These are phyloP conservation scores for Clohesyomyces aquaticus DNA, from an alignment of 495 filamentous ascomycete species.

Conservation along the genomic window DNA sequence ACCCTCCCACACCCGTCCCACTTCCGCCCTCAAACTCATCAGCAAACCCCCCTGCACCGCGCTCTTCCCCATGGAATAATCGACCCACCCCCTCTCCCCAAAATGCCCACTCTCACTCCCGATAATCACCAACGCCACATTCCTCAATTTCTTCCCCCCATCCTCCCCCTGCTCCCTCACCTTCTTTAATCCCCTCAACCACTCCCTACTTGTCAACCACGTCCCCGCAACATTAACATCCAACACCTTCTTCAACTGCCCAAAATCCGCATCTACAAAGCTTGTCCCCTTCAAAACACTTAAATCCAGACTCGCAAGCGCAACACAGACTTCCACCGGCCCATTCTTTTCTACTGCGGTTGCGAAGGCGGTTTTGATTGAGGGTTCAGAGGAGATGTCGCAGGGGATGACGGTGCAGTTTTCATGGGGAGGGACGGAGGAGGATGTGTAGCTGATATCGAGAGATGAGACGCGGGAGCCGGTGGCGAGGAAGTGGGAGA, in stretches of 20 bases:
- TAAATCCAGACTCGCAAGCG: slow-evolving; percentile 50
- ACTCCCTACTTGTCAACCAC: slow-evolving; percentile 49
- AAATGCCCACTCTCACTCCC: slow-evolving; percentile 52
- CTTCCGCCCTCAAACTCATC: slow-evolving; percentile 48
- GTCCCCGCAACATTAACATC: slow-evolving; percentile 52
- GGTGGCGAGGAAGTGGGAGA: slow-evolving; percentile 48
- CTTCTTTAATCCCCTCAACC: slow-evolving; percentile 39
- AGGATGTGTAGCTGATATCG: slow-evolving; percentile 41
- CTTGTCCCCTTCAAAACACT: slow-evolving; percentile 46
- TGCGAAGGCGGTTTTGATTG: slow-evolving; percentile 43
- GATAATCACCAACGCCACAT: slow-evolving; percentile 50
- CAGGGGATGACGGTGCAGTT: slow-evolving; percentile 27
- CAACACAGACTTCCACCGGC: slow-evolving; percentile 48
- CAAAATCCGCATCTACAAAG: slow-evolving; percentile 47
- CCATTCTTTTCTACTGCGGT: slow-evolving; percentile 41
- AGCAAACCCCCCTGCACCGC: slow-evolving; percentile 51
- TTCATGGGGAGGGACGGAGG: not conserved
- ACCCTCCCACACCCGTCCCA: slow-evolving; percentile 41
- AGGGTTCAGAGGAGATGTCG: slow-evolving; percentile 45
- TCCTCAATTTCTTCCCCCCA: slow-evolving; percentile 34
- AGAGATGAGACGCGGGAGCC: slow-evolving; percentile 47
- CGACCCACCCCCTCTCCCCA: slow-evolving; percentile 49
- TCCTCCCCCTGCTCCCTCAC: slow-evolving; percentile 31
- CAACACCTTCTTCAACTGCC: slow-evolving; percentile 46
- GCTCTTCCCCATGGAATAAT: slow-evolving; percentile 50